Percentiles rank a stretch among this genome's conserved stretches.
Evolutionary conservation across 768 basidiomycete genomes (phyloP).

Genomic region (Jaapia argillacea): DNA sequence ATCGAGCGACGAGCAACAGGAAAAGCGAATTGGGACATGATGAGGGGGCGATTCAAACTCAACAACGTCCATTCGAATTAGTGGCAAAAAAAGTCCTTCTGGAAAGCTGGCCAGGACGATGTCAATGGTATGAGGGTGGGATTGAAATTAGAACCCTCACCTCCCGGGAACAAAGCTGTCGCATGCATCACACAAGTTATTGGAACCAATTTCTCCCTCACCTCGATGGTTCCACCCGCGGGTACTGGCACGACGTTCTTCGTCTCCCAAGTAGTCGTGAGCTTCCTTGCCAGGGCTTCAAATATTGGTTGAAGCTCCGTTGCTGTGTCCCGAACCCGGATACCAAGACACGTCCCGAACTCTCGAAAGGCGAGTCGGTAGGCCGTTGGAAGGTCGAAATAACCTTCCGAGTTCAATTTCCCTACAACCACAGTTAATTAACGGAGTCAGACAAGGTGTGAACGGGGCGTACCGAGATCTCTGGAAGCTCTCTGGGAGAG

Average conservation of each 20-base stretch:
- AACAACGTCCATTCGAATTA: no score
- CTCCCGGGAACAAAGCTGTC: conserved; percentile 13
- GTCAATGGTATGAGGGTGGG: neutral
- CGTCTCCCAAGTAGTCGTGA: conserved; percentile 3
- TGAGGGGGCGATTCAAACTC: no score
- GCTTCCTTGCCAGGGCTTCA: conserved; percentile 3
- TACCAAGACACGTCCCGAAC: conserved; percentile 15
- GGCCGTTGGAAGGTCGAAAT: conserved; percentile 12
- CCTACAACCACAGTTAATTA: conserved; percentile 3
- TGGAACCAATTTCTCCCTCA: conserved; percentile 8
- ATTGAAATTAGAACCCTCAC: conserved; percentile 6
- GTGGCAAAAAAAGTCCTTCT: no score
- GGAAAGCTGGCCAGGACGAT: no score
- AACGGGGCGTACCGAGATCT: conserved; percentile 11
- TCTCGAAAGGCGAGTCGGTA: conserved; percentile 19
- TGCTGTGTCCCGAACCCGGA: conserved; percentile 8
- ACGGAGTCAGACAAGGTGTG: neutral
- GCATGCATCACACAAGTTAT: conserved; percentile 18
- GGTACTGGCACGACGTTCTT: no score
- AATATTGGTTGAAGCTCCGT: no score
- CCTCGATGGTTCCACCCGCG: conserved; percentile 3
- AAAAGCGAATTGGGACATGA: no score
- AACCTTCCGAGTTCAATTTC: conserved; percentile 9
- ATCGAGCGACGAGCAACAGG: no score
- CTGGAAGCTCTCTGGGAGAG: conserved; percentile 10